Percentiles rank a stretch among this genome's conserved stretches.
phyloP scores from a whole-genome alignment of 1,284 basidiomycete species.

The Laetiporus sulphureus region DNA sequence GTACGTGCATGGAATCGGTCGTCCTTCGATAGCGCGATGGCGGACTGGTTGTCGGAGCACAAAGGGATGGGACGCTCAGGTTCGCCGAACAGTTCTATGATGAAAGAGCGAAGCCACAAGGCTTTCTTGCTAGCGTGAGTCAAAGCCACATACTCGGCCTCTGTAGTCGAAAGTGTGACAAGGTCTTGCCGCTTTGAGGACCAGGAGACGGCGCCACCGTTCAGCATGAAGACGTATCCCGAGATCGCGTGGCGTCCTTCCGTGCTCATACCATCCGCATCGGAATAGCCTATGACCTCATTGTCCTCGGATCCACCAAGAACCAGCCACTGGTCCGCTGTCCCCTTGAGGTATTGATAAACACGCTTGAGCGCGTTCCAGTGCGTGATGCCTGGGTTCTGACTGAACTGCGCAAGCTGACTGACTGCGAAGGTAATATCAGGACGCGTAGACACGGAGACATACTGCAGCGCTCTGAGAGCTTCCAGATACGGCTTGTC shows the following conservation, averaged over 20 bases:
- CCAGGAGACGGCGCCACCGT: slow-evolving; percentile 30
- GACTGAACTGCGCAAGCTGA: slow-evolving; percentile 28
- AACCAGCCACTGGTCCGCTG: slow-evolving; percentile 22
- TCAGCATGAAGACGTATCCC: slow-evolving; percentile 29
- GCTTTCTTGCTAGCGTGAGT: slow-evolving; percentile 20
- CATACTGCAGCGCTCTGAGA: slow-evolving; percentile 33
- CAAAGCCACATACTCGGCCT: slow-evolving; percentile 35
- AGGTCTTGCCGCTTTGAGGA: slow-evolving; percentile 29
- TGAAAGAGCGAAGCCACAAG: slow-evolving; percentile 21
- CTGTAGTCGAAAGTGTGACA: slow-evolving; percentile 26
- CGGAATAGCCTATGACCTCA: slow-evolving; percentile 28
- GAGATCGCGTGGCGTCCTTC: slow-evolving; percentile 24
- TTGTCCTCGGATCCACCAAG: slow-evolving; percentile 16
- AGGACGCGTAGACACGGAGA: slow-evolving; percentile 30
- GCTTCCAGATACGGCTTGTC: slow-evolving; percentile 21
- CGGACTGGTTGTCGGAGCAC: slow-evolving; percentile 26
- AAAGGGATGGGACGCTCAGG: slow-evolving; percentile 13
- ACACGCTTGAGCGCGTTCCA: slow-evolving; percentile 33
- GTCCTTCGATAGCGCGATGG: slow-evolving; percentile 25
- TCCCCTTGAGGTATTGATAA: slow-evolving; percentile 36
- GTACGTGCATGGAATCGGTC: slow-evolving; percentile 22
- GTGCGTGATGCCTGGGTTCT: slow-evolving; percentile 23
- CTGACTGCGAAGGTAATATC: slow-evolving; percentile 35
- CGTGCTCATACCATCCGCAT: slow-evolving; percentile 26
- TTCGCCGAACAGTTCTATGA: slow-evolving; percentile 15